A percentile compares a stretch with the other conserved stretches of the same genome.
These are phyloP conservation scores for Lachnellula cervina DNA, from an alignment of 2,329 filamentous ascomycete species.

Conservation along the genomic window DNA sequence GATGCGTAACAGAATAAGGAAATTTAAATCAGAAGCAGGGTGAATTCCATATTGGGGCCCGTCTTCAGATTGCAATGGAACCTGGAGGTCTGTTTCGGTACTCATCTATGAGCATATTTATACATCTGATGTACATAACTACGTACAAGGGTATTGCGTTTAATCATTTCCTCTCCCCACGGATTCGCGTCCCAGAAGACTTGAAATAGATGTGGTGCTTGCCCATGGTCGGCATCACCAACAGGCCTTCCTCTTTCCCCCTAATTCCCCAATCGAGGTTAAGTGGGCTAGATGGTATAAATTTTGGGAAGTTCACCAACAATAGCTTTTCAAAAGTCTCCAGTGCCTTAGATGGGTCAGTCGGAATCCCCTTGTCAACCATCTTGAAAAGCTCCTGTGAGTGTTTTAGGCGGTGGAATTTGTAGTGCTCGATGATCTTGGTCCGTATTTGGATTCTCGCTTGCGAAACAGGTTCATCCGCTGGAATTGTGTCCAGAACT, in stretches of 20 bases:
- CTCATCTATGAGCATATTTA: not conserved
- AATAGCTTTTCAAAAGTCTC: not conserved
- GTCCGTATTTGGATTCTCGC: not conserved
- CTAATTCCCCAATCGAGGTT: not conserved
- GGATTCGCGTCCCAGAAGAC: not conserved
- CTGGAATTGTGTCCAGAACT: conserved; percentile 10
- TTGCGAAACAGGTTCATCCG: not conserved
- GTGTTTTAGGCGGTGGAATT: not conserved
- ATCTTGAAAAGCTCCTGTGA: not conserved
- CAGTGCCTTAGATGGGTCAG: not conserved
- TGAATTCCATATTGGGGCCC: too few relatives aligned
- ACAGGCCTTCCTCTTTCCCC: not conserved
- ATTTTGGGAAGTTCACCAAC: not conserved
- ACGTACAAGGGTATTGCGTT: not conserved
- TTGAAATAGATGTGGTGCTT: not conserved
- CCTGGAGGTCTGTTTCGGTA: too few relatives aligned
- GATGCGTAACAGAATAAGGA: too few relatives aligned
- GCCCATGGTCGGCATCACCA: not conserved
- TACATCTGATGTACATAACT: not conserved
- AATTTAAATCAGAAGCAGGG: too few relatives aligned
- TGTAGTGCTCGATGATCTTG: not conserved
- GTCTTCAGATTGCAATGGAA: too few relatives aligned
- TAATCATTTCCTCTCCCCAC: not conserved
- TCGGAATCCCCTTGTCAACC: not conserved
- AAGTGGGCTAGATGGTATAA: not conserved